A percentile compares a stretch with the other conserved stretches of the same genome.
phyloP scores from a whole-genome alignment of 164 flowering plant genomes.

The Magnolia officinalis region DNA sequence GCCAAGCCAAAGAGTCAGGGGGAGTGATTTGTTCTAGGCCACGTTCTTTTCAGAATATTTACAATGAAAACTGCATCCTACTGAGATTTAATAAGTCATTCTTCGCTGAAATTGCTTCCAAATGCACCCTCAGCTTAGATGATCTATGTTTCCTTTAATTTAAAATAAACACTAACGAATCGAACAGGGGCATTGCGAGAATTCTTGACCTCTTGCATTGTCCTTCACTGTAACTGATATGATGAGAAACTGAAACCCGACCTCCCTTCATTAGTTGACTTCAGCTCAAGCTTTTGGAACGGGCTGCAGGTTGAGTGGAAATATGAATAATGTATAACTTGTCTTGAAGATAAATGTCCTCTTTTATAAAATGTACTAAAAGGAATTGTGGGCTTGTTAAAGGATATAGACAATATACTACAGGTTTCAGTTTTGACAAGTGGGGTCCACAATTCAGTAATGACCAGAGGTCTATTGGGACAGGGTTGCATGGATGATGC shows the following conservation, averaged over 20 bases:
- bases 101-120: not conserved
- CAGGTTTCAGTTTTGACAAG: not conserved
- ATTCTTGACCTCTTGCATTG: not conserved
- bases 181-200: not conserved
- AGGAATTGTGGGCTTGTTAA: not conserved
- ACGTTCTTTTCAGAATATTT: not conserved
- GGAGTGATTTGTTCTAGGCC: no score
- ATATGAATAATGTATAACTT: not conserved
- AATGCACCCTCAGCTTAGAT: not conserved
- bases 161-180: not conserved
- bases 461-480: no score
- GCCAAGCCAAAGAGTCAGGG: no score
- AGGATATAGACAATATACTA: not conserved
- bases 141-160: not conserved
- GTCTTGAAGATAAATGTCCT: no score
- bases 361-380: not conserved
- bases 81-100: not conserved
- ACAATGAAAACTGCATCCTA: not conserved
- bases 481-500: no score
- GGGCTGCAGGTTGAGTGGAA: constrained; percentile 55
- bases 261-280: constrained; percentile 69
- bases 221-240: constrained; percentile 63
- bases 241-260: constrained; percentile 85
- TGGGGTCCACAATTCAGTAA: not conserved
- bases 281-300: constrained; percentile 91